Evolutionary conservation across 148 eudicot species (phyloP).

Genomic region (Hydrangea macrophylla): DNA sequence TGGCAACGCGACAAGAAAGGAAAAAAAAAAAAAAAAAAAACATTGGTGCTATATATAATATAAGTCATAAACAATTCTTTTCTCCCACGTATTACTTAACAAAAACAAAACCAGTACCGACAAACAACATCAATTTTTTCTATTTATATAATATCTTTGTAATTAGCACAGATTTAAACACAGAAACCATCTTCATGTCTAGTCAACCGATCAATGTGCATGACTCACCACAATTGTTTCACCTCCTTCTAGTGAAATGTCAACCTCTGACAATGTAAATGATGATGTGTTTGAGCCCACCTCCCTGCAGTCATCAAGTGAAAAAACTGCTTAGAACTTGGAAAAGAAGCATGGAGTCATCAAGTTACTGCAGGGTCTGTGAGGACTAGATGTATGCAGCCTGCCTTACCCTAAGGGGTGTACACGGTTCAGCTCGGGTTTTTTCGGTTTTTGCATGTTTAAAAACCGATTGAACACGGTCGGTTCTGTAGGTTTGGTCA

Average conservation of each 20-base stretch:
- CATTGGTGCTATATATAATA: background rate
- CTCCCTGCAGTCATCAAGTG: constrained; percentile 43
- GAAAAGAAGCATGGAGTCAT: no score
- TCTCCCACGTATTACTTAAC: background rate
- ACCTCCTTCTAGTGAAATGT: constrained; percentile 65
- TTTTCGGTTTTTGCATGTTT: no score
- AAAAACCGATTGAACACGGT: no score
- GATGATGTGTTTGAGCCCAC: constrained; percentile 42
- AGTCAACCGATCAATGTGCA: background rate
- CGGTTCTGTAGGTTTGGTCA: no score
- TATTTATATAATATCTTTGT: background rate
- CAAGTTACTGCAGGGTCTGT: no score
- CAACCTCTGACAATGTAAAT: constrained; percentile 66
- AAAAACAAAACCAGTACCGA: no score
- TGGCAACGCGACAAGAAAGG: background rate
- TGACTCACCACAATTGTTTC: constrained; percentile 78
- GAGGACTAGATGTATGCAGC: no score
- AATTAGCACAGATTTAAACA: background rate
- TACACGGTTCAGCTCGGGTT: no score
- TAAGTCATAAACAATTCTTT: background rate
- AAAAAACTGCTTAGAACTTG: constrained; percentile 5
- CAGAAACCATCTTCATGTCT: background rate
- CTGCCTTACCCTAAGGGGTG: no score
- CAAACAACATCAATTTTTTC: no score
- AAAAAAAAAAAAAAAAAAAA: no score